These are phyloP conservation scores for Petunia hybrid DNA, from an alignment of 305 asterid genomes.

Conservation along the genomic window DNA sequence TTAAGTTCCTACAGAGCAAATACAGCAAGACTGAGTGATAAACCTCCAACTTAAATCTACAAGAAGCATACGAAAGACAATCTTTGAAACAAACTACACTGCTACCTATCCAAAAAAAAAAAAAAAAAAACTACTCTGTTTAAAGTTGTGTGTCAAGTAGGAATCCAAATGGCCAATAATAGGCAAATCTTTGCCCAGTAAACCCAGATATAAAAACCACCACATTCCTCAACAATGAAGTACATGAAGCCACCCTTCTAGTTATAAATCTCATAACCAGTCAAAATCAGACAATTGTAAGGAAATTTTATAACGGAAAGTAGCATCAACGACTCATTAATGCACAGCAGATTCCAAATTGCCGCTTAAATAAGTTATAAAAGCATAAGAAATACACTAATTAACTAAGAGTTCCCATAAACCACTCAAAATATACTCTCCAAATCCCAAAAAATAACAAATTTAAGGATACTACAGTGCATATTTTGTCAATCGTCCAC, in stretches of 20 bases:
- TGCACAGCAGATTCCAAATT: background rate
- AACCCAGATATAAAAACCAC: background rate
- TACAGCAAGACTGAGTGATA: background rate
- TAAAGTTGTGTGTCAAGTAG: background rate
- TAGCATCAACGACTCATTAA: constrained; percentile 11
- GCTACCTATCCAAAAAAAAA: too few species aligned
- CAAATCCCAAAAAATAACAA: constrained; percentile 16
- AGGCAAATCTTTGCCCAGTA: background rate
- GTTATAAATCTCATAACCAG: background rate
- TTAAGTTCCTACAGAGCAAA: background rate
- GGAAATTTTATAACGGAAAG: background rate
- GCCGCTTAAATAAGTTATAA: background rate
- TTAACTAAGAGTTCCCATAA: too few species aligned
- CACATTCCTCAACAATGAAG: constrained; percentile 11
- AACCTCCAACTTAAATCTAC: background rate
- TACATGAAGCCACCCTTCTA: background rate
- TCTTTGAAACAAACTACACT: background rate
- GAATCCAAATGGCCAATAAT: background rate
- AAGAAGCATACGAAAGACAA: constrained; percentile 8
- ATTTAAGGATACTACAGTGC: background rate
- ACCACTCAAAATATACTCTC: background rate
- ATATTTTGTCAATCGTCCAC: background rate
- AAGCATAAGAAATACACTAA: constrained; percentile 16
- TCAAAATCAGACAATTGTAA: background rate
- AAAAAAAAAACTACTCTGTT: background rate